Evolutionary conservation across 768 basidiomycete genomes (phyloP).

Genomic region (Pulveroboletus frians): DNA sequence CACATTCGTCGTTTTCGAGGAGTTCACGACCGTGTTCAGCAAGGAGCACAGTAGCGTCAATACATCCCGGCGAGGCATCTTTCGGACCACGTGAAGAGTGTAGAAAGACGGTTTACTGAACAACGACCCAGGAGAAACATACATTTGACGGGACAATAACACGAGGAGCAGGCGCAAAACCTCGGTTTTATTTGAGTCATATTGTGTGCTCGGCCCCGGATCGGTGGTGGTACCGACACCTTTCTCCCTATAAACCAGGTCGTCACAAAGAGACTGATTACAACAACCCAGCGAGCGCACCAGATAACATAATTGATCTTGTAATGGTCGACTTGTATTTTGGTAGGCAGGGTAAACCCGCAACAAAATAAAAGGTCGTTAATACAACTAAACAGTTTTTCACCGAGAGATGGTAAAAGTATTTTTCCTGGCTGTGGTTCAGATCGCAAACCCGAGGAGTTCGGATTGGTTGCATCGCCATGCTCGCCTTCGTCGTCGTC

Average conservation of each 20-base stretch:
- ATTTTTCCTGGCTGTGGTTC: constrained; percentile 38
- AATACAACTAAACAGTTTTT: constrained; percentile 71
- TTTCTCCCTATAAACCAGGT: constrained; percentile 64
- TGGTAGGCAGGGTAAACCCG: constrained; percentile 83
- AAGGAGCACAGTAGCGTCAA: constrained; percentile 90
- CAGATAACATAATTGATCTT: constrained; percentile 87
- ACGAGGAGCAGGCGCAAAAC: constrained; percentile 85
- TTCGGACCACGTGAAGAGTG: constrained; percentile 72
- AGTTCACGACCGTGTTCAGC: constrained; percentile 84
- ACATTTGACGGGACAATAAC: constrained; percentile 87
- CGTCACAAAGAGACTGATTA: constrained; percentile 3
- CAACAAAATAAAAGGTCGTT: constrained; percentile 91
- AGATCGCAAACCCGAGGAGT: constrained; percentile 11
- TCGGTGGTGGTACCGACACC: constrained; percentile 87
- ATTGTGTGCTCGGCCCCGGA: constrained; percentile 53
- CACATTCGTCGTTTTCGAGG: constrained; percentile 44
- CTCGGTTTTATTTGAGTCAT: constrained; percentile 82
- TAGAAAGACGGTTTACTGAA: constrained; percentile 72
- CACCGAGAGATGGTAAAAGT: constrained; percentile 71
- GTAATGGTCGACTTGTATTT: constrained; percentile 71
- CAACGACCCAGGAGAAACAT: constrained; percentile 64
- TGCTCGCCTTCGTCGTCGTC: constrained; percentile 49
- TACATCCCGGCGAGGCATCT: constrained; percentile 73
- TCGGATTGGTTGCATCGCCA: constrained; percentile 29
- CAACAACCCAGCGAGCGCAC: constrained; percentile 39